Base-by-base conservation (phyloP, 768 basidiomycete genomes). In the Tylopilus subfusipes region DNA sequence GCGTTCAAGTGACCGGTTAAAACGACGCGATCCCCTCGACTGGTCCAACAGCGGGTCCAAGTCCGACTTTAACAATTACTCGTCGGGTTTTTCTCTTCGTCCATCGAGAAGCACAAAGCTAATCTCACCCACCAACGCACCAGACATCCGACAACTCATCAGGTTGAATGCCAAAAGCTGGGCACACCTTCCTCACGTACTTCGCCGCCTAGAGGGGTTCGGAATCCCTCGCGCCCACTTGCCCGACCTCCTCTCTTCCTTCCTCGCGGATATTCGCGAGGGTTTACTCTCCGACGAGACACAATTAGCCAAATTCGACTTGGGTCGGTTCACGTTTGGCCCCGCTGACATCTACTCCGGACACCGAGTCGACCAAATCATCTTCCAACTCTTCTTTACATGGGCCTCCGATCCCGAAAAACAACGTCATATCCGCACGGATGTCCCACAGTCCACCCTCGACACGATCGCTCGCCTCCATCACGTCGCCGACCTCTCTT, bases 351-450 rank as follows among this genome's bases (percentile, higher is more conserved):
- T 59, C 12, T 40, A 62, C 21, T 62, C 55, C 12, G 52, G 19
- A 10, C 63, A 69, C 19, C 61, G 68, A n/a, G 59, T 76, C n/a
- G 82, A 84, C 55, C 65, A 72, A 55, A 73, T 78, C n/a, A 75
- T 77, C 53, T 80, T 78, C 43, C 77, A 75, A 25, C 72, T 82
- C 24, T 77, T 88, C 57, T 84, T 78, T 61, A 65, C 72, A 31
- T 88, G 85, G 86, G 81, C 76, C 5, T 67, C 76, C 5, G 63
- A 73, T 43, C 73, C 73, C 11, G 54, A 61, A 21, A 58, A 62
- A 52, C 56, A 66, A 51, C 51, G 54, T 18, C 50, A 61, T 33
- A 63, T 77, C 29, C 50, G 62, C 36, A 25, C 40, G 10, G 53
- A 57, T 19, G 62, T 80, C 33, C 56, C 73, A 7, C 46, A 59